A percentile compares a stretch with the other conserved stretches of the same genome.
Evolutionary conservation across 208 protist genomes (phyloP).

Genomic region (Trypanosoma congolense): DNA sequence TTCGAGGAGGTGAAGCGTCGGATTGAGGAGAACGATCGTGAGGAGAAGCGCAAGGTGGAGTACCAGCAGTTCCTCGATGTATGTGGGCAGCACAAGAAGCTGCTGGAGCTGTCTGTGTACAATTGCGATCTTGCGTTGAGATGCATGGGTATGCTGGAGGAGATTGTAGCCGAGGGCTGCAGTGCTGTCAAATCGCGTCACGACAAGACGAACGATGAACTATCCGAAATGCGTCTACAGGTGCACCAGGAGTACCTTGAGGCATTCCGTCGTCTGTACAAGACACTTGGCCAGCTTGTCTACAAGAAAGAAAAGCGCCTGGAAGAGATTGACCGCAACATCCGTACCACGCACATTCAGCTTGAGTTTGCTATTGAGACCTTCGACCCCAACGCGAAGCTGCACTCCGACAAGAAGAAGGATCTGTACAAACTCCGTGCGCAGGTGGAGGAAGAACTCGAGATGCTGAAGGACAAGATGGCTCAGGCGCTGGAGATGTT

Average conservation of each 20-base stretch:
- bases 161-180: constrained; percentile 55
- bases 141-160: constrained; percentile 60
- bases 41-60: constrained; percentile 9
- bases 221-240: constrained; percentile 6
- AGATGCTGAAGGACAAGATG: constrained; percentile 53
- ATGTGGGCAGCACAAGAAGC: constrained; percentile 8
- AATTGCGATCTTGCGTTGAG: constrained; percentile 7
- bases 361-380: constrained; percentile 8
- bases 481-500: constrained; percentile 8
- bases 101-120: constrained; percentile 8
- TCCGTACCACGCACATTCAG: constrained; percentile 29
- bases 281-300: constrained; percentile 5
- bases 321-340: constrained; percentile 44
- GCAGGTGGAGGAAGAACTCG: constrained; percentile 35
- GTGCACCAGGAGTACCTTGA: constrained; percentile 9
- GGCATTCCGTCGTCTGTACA: constrained; percentile 8
- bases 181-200: constrained; percentile 44
- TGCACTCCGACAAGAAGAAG: constrained; percentile 26
- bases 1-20: constrained; percentile 7
- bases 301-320: constrained; percentile 54
- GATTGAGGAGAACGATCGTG: constrained; percentile 6
- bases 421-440: constrained; percentile 30
- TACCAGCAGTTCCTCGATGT: constrained; percentile 10
- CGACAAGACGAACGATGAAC: constrained; percentile 54
- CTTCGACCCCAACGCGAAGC: constrained; percentile 8